Conservation (phyloP, 768 basidiomycete genomes). For the Russula olivacea region DNA sequence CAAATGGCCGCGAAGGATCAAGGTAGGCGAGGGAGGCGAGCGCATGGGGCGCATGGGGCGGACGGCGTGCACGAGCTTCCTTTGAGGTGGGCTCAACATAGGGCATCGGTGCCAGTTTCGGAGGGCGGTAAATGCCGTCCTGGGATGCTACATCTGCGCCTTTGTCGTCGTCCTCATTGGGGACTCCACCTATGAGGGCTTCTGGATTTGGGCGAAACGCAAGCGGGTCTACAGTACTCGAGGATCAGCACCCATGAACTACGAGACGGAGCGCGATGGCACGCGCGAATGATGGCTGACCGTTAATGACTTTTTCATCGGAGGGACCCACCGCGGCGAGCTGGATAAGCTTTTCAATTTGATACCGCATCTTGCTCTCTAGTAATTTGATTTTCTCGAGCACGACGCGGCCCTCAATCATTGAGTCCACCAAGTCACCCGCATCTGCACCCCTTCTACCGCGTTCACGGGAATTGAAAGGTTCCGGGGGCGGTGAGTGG, state of each 20-base stretch:
- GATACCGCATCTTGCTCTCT: conserved; percentile 86
- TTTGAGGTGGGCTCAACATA: conserved; percentile 59
- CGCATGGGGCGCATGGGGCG: conserved; percentile 56
- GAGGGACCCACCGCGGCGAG: conserved; percentile 57
- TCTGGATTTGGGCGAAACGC: conserved; percentile 88
- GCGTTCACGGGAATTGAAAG: conserved; percentile 52
- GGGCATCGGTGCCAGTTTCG: conserved; percentile 83
- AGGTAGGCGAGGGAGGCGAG: conserved; percentile 47
- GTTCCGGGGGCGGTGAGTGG: conserved; percentile 43
- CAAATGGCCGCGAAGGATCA: conserved; percentile 56
- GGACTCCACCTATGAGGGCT: conserved; percentile 49
- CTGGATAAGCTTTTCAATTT: conserved; percentile 89
- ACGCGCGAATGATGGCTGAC: conserved; percentile 36
- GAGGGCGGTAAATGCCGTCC: conserved; percentile 73
- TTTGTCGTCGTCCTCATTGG: conserved; percentile 34
- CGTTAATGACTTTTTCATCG: conserved; percentile 46
- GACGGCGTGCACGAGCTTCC: conserved; percentile 43
- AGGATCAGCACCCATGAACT: neutral
- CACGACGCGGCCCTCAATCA: conserved; percentile 74
- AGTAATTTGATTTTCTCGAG: conserved; percentile 85
- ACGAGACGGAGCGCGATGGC: neutral
- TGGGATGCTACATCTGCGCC: conserved; percentile 27
- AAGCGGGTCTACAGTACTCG: conserved; percentile 61
- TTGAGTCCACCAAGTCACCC: conserved; percentile 73
- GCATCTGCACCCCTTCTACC: conserved; percentile 47